Evolutionary conservation across 2,329 filamentous ascomycete species (phyloP).

Genomic region (Phyllosticta paracitricarpa): DNA sequence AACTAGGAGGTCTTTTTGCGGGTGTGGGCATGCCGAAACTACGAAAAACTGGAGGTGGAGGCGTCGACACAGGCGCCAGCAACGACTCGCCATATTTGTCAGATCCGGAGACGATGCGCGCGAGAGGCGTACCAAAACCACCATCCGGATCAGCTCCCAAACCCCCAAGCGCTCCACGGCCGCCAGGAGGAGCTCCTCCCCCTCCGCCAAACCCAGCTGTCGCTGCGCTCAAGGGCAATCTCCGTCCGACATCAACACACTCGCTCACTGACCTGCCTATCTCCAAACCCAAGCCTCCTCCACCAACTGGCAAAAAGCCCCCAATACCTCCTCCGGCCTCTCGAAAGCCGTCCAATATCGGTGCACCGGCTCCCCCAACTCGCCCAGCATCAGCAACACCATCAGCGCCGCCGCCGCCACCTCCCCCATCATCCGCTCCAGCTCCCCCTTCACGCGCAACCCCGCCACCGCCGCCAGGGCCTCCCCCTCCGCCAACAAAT

Average conservation of each 20-base stretch:
- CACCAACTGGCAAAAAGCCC: constrained; percentile 66
- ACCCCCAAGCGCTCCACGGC: constrained; percentile 40
- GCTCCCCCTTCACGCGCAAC: constrained; percentile 38
- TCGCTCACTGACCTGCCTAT: constrained; percentile 35
- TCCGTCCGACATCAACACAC: constrained; percentile 50
- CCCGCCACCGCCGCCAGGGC: constrained; percentile 23
- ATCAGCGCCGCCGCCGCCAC: constrained; percentile 44
- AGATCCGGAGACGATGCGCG: constrained; percentile 58
- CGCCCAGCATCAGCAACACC: constrained; percentile 33
- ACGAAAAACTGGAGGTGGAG: constrained; percentile 64
- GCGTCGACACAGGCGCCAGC: constrained; percentile 41
- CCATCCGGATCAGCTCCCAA: constrained; percentile 42
- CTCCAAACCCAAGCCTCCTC: constrained; percentile 60
- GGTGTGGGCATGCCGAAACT: constrained; percentile 85
- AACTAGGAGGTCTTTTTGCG: constrained; percentile 79
- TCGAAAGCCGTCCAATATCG: constrained; percentile 44
- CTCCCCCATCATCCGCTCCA: constrained; percentile 42
- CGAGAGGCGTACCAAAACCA: constrained; percentile 35
- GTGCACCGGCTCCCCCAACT: constrained; percentile 31
- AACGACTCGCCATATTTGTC: constrained; percentile 67
- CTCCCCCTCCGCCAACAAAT: constrained; percentile 21
- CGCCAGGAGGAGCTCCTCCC: constrained; percentile 32
- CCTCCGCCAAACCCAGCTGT: constrained; percentile 51
- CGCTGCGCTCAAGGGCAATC: constrained; percentile 36
- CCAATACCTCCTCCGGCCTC: constrained; percentile 47